Evolutionary conservation across 2,329 filamentous ascomycete species (phyloP).

Genomic region (Drechslera avenae): DNA sequence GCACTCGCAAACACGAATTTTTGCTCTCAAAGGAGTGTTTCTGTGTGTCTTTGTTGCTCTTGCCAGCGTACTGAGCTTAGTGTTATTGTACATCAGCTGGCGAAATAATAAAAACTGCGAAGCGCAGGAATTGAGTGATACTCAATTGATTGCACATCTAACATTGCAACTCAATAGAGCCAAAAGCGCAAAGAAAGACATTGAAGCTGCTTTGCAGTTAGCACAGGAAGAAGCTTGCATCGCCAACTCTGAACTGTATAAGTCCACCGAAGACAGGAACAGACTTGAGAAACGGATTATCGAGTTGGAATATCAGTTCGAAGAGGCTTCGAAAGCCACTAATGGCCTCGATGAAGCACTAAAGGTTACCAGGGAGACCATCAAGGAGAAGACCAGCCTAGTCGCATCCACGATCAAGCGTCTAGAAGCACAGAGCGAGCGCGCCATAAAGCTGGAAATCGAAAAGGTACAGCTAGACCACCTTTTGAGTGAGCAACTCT

Average conservation of each 20-base stretch:
- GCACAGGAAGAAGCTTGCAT: neutral
- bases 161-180: neutral
- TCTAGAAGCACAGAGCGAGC: neutral
- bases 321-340: neutral
- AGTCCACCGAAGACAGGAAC: neutral
- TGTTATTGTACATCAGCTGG: neutral
- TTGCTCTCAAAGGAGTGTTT: no score
- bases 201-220: neutral
- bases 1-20: neutral
- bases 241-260: neutral
- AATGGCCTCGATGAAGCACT: neutral
- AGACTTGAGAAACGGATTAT: neutral
- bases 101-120: neutral
- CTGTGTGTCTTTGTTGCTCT: neutral
- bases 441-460: neutral
- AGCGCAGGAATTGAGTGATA: neutral
- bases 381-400: neutral
- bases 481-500: no score
- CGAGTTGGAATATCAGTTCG: neutral
- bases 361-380: neutral
- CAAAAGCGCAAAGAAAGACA: neutral
- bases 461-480: neutral
- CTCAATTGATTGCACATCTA: neutral
- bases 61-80: neutral
- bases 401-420: neutral